phyloP scores from a whole-genome alignment of 306 rosid genomes.

The Pyrus bretschneideri region DNA sequence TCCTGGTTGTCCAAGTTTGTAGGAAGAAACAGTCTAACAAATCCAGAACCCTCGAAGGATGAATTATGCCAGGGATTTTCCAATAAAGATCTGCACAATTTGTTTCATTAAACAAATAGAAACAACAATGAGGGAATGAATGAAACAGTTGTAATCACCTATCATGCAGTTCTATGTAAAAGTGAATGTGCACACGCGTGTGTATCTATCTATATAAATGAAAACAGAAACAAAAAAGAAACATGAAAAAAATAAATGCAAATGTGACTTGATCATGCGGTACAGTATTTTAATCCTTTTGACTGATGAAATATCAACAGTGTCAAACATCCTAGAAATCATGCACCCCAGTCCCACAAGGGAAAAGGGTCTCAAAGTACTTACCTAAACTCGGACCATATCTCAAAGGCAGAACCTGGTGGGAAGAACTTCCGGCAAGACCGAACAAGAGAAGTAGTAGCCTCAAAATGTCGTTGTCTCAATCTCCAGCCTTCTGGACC shows the following conservation, averaged over 20 bases:
- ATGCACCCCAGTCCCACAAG: not conserved
- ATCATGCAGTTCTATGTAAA: not conserved
- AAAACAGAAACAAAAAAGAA: not conserved
- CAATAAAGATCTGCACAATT: slow-evolving; percentile 66
- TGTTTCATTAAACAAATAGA: slow-evolving; percentile 18
- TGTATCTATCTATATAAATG: not conserved
- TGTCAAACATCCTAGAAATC: slow-evolving; percentile 10
- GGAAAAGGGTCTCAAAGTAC: slow-evolving; percentile 29
- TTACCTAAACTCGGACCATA: slow-evolving; percentile 96
- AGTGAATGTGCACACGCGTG: not conserved
- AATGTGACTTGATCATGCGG: slow-evolving; percentile 13
- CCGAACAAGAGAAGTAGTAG: slow-evolving; percentile 89
- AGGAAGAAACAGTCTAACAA: slow-evolving; percentile 91
- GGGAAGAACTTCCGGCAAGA: slow-evolving; percentile 95
- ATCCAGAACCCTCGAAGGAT: slow-evolving; percentile 96
- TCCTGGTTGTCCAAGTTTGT: slow-evolving; percentile 76
- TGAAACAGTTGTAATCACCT: not conserved
- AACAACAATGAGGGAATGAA: slow-evolving; percentile 13
- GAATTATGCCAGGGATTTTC: slow-evolving; percentile 99
- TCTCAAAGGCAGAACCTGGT: slow-evolving; percentile 83
- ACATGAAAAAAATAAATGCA: not conserved
- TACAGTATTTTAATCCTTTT: slow-evolving; percentile 9
- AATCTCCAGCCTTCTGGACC: slow-evolving; percentile 99
- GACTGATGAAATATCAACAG: slow-evolving; percentile 9
- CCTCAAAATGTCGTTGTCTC: slow-evolving; percentile 83